These are phyloP conservation scores for Crassisporium funariophilum DNA, from an alignment of 768 basidiomycete genomes.

Conservation along the genomic window DNA sequence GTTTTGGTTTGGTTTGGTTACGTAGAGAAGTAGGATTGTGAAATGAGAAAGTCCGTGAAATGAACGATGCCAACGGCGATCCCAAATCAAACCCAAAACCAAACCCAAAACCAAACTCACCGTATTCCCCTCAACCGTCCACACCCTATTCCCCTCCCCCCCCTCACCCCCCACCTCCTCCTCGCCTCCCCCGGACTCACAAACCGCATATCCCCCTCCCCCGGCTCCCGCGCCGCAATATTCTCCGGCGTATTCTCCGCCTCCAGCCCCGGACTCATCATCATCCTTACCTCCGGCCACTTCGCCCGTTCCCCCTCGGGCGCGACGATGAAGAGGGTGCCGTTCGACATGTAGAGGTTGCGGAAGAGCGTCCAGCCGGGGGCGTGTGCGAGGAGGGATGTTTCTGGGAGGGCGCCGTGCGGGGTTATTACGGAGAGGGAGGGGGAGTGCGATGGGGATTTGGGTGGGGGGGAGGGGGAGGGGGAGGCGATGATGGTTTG, in stretches of 20 bases:
- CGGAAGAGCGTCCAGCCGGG: conserved; percentile 87
- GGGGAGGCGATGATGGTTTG: conserved; percentile 8
- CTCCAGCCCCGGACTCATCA: conserved; percentile 67
- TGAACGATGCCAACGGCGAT: not conserved
- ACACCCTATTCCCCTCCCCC: conserved; percentile 48
- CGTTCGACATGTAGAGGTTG: conserved; percentile 84
- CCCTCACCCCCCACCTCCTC: conserved; percentile 52
- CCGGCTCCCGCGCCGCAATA: conserved; percentile 68
- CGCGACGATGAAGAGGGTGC: conserved; percentile 72
- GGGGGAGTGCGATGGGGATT: conserved; percentile 16
- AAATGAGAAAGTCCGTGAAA: not conserved
- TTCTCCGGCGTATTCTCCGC: conserved; percentile 66
- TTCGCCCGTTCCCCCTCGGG: conserved; percentile 18
- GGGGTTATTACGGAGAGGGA: conserved; percentile 9
- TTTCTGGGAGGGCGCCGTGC: conserved; percentile 44
- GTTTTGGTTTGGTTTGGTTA: not conserved
- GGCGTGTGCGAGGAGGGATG: conserved; percentile 62
- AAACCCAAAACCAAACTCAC: conserved; percentile 34
- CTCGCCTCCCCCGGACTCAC: conserved; percentile 62
- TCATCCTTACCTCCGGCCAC: conserved; percentile 52
- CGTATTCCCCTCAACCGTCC: conserved; percentile 72
- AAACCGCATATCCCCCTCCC: conserved; percentile 59
- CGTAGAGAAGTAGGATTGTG: not conserved
- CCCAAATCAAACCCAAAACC: not conserved
- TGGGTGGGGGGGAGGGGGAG: conserved; percentile 5